Evolutionary conservation across 352 stramenopile genomes (phyloP), one percentile per base, ranked within the genome.

Genomic region (Globisporangium polare): DNA sequence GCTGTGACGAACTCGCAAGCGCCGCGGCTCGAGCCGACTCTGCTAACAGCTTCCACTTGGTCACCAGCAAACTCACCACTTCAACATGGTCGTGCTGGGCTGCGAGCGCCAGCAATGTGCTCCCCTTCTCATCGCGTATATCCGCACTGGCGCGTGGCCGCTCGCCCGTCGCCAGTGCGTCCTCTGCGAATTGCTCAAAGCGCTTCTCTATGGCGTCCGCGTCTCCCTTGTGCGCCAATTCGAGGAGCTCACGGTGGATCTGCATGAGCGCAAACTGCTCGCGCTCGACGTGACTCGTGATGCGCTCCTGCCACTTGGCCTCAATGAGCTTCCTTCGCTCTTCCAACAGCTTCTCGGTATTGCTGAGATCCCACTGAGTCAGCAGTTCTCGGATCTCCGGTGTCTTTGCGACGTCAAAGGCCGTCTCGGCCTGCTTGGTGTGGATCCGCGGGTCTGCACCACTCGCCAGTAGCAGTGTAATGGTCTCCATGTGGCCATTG

Each of bases 351-450:
- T 53, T 73, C 12, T 93, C 74, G 0, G 89, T 97, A 59, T 77
- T 86, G 15, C 52, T 60, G 2, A 94, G 52, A 43, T 93, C 78
- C 90, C 90, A 97, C 37, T 71, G 60, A 24, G 75, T 67, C 8
- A 97, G 67, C 2, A 86, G 4, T 18, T 75, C 65, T 39, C 78
- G 74, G 0, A 92, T 73, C 9, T 91, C 86, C 0, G 76, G 62
- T 12, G 59, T 89, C 73, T 96, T 96, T 31, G 90, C 88, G 2
- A 95, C 85, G 57, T 97, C 90, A 35, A 88, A 96, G 10, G 90
- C 80, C 7, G 78, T 80, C 56, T 97, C 90, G 3, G 82, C 76
- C 50, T 92, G 79, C 33, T 89, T 90, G 0, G 75, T 87, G 18
- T 67, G 67, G n/a, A 88, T 69, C 3, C 86, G 69, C 0, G 86